These are phyloP conservation scores for Reticulascus tulasneorum DNA, from an alignment of 2,329 filamentous ascomycete species.

Conservation along the genomic window DNA sequence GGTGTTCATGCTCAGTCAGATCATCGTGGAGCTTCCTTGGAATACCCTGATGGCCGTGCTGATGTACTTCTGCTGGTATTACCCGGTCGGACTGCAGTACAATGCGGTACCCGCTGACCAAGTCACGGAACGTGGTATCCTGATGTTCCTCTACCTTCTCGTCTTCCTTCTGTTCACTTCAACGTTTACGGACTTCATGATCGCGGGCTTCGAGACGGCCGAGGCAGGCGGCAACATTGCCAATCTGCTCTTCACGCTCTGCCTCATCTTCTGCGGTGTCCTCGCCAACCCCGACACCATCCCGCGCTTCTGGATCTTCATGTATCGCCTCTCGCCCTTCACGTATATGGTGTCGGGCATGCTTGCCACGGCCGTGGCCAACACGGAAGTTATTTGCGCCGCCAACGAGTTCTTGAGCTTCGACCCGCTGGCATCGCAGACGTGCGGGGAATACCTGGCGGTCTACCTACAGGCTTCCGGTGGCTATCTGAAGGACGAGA, in stretches of 20 bases:
- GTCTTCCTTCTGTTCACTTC: conserved; percentile 76
- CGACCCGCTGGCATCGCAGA: conserved; percentile 52
- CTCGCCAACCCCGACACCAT: conserved; percentile 59
- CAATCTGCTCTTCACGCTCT: conserved; percentile 69
- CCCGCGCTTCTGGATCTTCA: conserved; percentile 77
- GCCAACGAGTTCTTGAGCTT: conserved; percentile 67
- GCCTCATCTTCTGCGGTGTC: conserved; percentile 72
- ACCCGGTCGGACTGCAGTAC: conserved; percentile 71
- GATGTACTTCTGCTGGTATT: conserved; percentile 81
- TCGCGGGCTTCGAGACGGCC: conserved; percentile 70
- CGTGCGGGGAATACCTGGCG: conserved; percentile 56
- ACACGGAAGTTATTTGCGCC: conserved; percentile 62
- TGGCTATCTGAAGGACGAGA: conserved; percentile 50
- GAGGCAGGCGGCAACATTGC: conserved; percentile 74
- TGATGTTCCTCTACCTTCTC: conserved; percentile 75
- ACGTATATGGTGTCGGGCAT: conserved; percentile 76
- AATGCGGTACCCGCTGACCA: conserved; percentile 62
- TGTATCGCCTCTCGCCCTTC: conserved; percentile 79
- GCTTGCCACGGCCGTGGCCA: conserved; percentile 65
- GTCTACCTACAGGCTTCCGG: conserved; percentile 43
- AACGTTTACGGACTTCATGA: conserved; percentile 76
- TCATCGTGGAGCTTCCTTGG: conserved; percentile 83
- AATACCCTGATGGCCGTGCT: conserved; percentile 72
- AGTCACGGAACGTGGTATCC: conserved; percentile 64
- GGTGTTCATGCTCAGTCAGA: conserved; percentile 78